phyloP scores from a whole-genome alignment of 2,329 filamentous ascomycete species.

The Talaromyces amestolkiae region DNA sequence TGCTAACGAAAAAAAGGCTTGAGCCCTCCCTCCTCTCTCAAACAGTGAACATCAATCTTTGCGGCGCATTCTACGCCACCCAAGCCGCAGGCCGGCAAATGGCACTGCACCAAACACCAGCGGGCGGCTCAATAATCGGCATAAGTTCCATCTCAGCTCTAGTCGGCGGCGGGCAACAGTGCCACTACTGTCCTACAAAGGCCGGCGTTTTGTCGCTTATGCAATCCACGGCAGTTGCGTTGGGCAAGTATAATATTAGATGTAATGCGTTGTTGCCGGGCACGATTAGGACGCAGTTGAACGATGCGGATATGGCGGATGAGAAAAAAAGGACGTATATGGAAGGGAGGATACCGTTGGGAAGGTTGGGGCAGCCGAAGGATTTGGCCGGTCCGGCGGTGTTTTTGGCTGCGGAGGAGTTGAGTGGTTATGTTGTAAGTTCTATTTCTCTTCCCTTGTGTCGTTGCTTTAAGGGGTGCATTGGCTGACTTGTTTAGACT shows the following conservation, averaged over 20 bases:
- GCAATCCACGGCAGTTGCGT: constrained; percentile 76
- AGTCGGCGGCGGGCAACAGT: constrained; percentile 70
- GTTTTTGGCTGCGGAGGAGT: constrained; percentile 74
- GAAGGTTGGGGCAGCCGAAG: constrained; percentile 66
- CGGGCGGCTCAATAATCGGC: constrained; percentile 71
- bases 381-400: constrained; percentile 82
- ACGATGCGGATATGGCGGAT: constrained; percentile 76
- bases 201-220: constrained; percentile 77
- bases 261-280: constrained; percentile 84
- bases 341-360: constrained; percentile 77
- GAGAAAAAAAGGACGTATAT: constrained; percentile 71
- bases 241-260: constrained; percentile 72
- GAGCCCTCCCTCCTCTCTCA: constrained; percentile 65
- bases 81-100: constrained; percentile 85
- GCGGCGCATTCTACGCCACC: constrained; percentile 82
- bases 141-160: constrained; percentile 43
- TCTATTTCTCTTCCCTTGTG: constrained; percentile 7
- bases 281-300: constrained; percentile 79
- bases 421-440: constrained; percentile 71
- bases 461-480: background rate
- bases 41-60: constrained; percentile 77
- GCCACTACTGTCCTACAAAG: constrained; percentile 87
- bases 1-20: constrained; percentile 51
- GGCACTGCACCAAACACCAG: constrained; percentile 65
- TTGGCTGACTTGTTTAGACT: constrained; percentile 45